Evolutionary conservation across 2,329 filamentous ascomycete species (phyloP).

Genomic region (Fusarium sambucinum): DNA sequence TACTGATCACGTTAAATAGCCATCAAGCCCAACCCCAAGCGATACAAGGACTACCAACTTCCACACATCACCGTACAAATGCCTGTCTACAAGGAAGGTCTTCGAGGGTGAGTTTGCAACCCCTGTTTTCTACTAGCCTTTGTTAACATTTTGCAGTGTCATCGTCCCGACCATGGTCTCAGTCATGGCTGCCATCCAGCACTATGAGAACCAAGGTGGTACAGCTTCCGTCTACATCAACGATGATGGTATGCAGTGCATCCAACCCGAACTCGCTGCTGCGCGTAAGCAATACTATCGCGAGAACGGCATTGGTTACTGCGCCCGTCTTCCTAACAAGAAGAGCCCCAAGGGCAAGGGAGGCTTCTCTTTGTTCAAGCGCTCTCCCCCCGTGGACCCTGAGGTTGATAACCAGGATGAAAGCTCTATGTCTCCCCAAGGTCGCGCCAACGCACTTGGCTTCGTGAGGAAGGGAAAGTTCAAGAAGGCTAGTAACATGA

Average conservation of each 20-base stretch:
- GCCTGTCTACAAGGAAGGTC: conserved; percentile 59
- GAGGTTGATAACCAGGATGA: conserved; percentile 57
- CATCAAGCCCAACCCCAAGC: conserved; percentile 46
- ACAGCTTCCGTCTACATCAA: conserved; percentile 76
- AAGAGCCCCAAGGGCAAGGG: conserved; percentile 37
- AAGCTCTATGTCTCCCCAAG: conserved; percentile 49
- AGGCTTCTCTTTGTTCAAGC: conserved; percentile 56
- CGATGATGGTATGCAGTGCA: conserved; percentile 75
- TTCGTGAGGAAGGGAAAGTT: conserved; percentile 71
- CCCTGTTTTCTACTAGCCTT: fast-evolving
- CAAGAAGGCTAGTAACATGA: conserved; percentile 78
- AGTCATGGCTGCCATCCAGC: conserved; percentile 68
- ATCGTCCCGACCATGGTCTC: conserved; percentile 68
- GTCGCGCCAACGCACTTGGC: conserved; percentile 54
- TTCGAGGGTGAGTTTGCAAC: conserved; percentile 32
- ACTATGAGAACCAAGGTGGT: conserved; percentile 72
- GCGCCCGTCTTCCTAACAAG: conserved; percentile 63
- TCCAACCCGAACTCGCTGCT: conserved; percentile 62
- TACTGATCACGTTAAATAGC: conserved; percentile 9
- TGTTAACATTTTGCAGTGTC: conserved; percentile 47
- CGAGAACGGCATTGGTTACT: conserved; percentile 69
- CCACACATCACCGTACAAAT: conserved; percentile 61
- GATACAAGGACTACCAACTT: conserved; percentile 52
- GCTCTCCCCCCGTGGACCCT: conserved; percentile 33
- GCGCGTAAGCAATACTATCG: conserved; percentile 67